Conservation (phyloP, 2,329 filamentous ascomycete species). For the Lachnellula willkommii region DNA sequence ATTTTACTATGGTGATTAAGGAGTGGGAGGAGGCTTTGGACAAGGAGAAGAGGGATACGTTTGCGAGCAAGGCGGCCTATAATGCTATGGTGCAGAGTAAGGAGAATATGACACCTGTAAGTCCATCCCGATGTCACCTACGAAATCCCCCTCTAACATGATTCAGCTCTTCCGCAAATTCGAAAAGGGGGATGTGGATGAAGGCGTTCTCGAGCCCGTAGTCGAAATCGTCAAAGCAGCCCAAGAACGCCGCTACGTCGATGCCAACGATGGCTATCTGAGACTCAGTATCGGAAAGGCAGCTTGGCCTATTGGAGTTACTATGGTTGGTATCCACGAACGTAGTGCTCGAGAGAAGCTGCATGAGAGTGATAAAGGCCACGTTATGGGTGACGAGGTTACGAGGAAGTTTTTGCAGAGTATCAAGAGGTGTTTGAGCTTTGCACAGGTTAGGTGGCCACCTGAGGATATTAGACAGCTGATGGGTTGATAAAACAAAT, state of each 20-base stretch:
- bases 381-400: slow-evolving; percentile 95
- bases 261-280: slow-evolving; percentile 93
- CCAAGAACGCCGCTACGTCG: slow-evolving; percentile 86
- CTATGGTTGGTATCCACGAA: slow-evolving; percentile 99
- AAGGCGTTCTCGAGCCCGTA: slow-evolving; percentile 73
- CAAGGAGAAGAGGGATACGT: slow-evolving; percentile 58
- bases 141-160: slow-evolving; percentile 8
- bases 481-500: slow-evolving; percentile 58
- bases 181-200: slow-evolving; percentile 73
- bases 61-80: slow-evolving; percentile 74
- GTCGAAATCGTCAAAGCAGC: slow-evolving; percentile 89
- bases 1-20: slow-evolving; percentile 90
- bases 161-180: slow-evolving; percentile 77
- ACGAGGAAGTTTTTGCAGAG: slow-evolving; percentile 96
- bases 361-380: slow-evolving; percentile 79
- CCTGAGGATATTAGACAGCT: slow-evolving; percentile 87
- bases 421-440: slow-evolving; percentile 93
- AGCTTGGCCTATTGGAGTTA: slow-evolving; percentile 98
- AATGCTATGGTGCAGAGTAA: slow-evolving; percentile 81
- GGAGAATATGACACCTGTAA: slow-evolving; percentile 74
- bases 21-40: slow-evolving; percentile 81
- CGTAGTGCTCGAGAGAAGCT: slow-evolving; percentile 91
- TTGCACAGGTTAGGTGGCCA: slow-evolving; percentile 94
- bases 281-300: slow-evolving; percentile 91
- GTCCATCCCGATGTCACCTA: slow-evolving; percentile 19